These are phyloP conservation scores for Pogostemon cablin DNA, from an alignment of 257 asterid species.

Conservation along the genomic window DNA sequence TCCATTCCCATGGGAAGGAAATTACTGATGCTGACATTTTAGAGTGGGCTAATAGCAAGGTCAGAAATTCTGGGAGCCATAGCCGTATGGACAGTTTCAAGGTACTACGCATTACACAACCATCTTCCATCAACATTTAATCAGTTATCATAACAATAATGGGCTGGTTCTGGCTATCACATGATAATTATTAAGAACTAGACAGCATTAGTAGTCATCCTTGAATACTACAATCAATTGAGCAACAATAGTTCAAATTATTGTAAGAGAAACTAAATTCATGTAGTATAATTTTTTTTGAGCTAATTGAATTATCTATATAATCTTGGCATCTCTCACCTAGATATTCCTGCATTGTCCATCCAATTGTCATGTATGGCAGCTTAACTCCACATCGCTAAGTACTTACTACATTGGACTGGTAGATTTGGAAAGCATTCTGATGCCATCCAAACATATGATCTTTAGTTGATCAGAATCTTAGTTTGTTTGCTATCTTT, in stretches of 20 bases:
- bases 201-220: background rate
- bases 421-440: background rate
- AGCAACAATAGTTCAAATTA: background rate
- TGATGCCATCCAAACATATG: background rate
- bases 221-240: background rate
- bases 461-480: constrained; percentile 11
- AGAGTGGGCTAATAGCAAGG: constrained; percentile 89
- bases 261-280: background rate
- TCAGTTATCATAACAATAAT: background rate
- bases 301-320: background rate
- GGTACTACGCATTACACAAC: constrained; percentile 42
- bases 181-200: background rate
- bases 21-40: constrained; percentile 78
- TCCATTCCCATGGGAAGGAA: constrained; percentile 89
- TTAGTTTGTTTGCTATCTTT: background rate
- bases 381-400: background rate
- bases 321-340: background rate
- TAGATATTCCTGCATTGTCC: background rate
- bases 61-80: constrained; percentile 71
- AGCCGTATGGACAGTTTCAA: constrained; percentile 74
- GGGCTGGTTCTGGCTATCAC: constrained; percentile 7
- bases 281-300: too few relatives aligned
- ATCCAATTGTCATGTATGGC: background rate
- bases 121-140: constrained; percentile 7
- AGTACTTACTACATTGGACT: background rate